These are phyloP conservation scores for Gilbertella persicaria DNA, from an alignment of 371 early-diverging fungal genomes.

Conservation along the genomic window DNA sequence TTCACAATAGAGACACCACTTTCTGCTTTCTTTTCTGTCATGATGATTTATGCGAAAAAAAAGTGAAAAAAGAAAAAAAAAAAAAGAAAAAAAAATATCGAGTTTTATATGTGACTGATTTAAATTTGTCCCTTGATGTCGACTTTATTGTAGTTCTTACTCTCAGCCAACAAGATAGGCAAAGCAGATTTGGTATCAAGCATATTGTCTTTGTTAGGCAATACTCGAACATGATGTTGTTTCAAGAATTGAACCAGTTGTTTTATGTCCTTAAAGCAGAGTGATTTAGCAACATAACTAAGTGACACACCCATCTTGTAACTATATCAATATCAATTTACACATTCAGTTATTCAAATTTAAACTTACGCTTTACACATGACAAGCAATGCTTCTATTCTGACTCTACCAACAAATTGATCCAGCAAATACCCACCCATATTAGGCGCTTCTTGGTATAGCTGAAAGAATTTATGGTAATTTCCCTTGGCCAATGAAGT, in stretches of 20 bases:
- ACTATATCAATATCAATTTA: constrained; percentile 25
- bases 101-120: constrained; percentile 8
- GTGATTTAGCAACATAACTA: constrained; percentile 38
- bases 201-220: constrained; percentile 5
- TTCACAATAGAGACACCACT: background rate
- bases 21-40: background rate
- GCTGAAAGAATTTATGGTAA: constrained; percentile 79
- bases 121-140: constrained; percentile 70
- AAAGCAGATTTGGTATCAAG: constrained; percentile 60
- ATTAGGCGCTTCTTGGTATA: constrained; percentile 80
- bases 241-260: constrained; percentile 46
- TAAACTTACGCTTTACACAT: constrained; percentile 76
- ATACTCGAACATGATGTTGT: constrained; percentile 25
- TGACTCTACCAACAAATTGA: constrained; percentile 85
- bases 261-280: constrained; percentile 43
- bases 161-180: constrained; percentile 49
- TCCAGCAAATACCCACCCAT: constrained; percentile 89
- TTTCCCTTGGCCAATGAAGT: constrained; percentile 76
- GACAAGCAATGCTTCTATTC: constrained; percentile 69
- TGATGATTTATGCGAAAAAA: background rate
- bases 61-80: constrained; percentile 4
- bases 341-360: background rate
- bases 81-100: constrained; percentile 5
- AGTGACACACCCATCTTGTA: constrained; percentile 56
- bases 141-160: constrained; percentile 59